These are phyloP conservation scores for Chlamydomonas applanata DNA, from an alignment of 139 green algal species.

Conservation along the genomic window DNA sequence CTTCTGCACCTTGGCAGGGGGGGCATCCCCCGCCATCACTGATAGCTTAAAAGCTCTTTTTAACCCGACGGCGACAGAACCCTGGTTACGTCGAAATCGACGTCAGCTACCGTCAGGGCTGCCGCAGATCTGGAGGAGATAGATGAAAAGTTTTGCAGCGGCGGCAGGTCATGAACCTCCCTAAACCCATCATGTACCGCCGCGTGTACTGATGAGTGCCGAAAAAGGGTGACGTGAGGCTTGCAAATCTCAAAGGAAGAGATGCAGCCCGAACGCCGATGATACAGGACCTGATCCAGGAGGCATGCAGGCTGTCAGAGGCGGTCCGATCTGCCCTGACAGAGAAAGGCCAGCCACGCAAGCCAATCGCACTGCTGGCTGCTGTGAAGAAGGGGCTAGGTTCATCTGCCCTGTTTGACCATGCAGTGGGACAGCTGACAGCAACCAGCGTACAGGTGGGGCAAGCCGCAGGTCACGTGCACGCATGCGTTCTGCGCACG, in stretches of 20 bases:
- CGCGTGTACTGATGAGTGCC: background rate
- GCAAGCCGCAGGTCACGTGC: too few relatives aligned
- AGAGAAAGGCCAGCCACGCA: background rate
- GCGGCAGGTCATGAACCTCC: background rate
- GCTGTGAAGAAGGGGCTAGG: too few relatives aligned
- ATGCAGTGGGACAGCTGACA: too few relatives aligned
- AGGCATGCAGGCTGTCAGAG: background rate
- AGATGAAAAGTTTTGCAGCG: background rate
- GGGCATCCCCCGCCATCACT: background rate
- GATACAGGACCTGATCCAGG: background rate
- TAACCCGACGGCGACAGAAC: background rate
- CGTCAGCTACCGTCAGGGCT: background rate
- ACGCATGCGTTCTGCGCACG: too few relatives aligned
- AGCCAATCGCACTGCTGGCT: too few relatives aligned
- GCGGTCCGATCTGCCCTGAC: background rate
- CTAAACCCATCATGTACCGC: background rate
- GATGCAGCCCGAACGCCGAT: too few relatives aligned
- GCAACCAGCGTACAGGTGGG: too few relatives aligned
- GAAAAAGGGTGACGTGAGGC: too few relatives aligned
- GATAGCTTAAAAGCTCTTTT: background rate
- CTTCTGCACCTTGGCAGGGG: background rate
- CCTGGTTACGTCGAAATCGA: background rate
- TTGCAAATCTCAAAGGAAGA: background rate
- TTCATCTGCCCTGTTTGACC: too few relatives aligned
- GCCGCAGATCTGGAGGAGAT: too few relatives aligned